These are phyloP conservation scores for Endoconidiophora polonica DNA, from an alignment of 2,329 filamentous ascomycete genomes.

Conservation along the genomic window DNA sequence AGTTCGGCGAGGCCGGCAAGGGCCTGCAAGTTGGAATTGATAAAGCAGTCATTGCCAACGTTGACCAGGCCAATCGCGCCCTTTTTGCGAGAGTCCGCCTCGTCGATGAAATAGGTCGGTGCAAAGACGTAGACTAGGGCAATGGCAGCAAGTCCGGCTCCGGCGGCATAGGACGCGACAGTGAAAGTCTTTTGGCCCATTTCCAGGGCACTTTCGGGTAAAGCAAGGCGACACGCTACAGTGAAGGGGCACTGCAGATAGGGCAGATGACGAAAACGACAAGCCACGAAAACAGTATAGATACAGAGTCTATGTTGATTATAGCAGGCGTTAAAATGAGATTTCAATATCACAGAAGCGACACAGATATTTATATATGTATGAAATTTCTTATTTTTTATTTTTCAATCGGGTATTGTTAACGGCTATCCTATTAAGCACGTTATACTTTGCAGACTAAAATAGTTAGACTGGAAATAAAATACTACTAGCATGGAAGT, in stretches of 20 bases:
- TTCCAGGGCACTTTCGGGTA: not conserved
- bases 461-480: too few relatives aligned
- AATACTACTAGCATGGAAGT: too few relatives aligned
- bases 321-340: not conserved
- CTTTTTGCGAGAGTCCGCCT: slow-evolving; percentile 53
- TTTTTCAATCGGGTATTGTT: not conserved
- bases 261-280: not conserved
- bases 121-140: slow-evolving; percentile 95
- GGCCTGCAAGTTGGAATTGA: slow-evolving; percentile 90
- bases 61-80: slow-evolving; percentile 80
- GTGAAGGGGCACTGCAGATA: not conserved
- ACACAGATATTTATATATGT: not conserved
- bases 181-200: slow-evolving; percentile 23
- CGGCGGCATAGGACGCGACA: slow-evolving; percentile 75
- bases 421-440: too few relatives aligned
- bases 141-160: slow-evolving; percentile 84
- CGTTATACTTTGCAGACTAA: too few relatives aligned
- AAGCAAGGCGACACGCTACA: not conserved
- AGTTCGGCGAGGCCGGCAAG: slow-evolving; percentile 80
- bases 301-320: not conserved
- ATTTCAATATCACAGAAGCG: not conserved
- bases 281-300: not conserved
- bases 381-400: not conserved
- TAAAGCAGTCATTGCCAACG: slow-evolving; percentile 88
- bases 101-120: slow-evolving; percentile 91